Evolutionary conservation across 2,329 filamentous ascomycete genomes (phyloP).

Genomic region (Monosporascus ibericus): DNA sequence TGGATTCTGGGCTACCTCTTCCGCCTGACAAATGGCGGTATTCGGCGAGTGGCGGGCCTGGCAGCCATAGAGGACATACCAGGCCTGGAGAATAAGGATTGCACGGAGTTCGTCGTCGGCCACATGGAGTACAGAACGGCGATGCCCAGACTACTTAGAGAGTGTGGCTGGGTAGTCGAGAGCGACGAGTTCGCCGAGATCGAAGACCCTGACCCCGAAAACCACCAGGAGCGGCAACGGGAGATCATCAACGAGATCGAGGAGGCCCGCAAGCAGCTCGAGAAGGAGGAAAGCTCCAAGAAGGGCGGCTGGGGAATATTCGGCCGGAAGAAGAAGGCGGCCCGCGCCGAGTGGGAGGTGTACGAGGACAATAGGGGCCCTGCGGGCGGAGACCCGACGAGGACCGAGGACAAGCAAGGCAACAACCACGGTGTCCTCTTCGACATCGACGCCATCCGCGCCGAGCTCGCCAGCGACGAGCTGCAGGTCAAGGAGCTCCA

Average conservation of each 20-base stretch:
- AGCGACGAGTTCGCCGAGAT: conserved; percentile 95
- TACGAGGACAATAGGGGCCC: conserved; percentile 59
- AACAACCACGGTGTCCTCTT: conserved; percentile 70
- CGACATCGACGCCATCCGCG: conserved; percentile 88
- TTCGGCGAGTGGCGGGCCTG: conserved; percentile 81
- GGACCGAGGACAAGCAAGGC: conserved; percentile 41
- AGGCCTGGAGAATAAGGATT: conserved; percentile 82
- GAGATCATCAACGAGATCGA: conserved; percentile 97
- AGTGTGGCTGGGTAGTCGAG: conserved; percentile 86
- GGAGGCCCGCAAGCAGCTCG: conserved; percentile 80
- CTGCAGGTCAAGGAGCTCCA: conserved; percentile 72
- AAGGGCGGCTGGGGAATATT: conserved; percentile 61
- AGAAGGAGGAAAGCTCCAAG: conserved; percentile 67
- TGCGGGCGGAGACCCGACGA: conserved; percentile 14
- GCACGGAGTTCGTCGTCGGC: conserved; percentile 77
- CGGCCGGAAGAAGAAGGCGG: conserved; percentile 69
- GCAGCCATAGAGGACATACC: conserved; percentile 69
- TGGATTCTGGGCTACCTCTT: conserved; percentile 98
- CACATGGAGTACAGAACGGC: conserved; percentile 96
- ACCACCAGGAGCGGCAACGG: conserved; percentile 78
- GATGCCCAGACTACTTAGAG: conserved; percentile 81
- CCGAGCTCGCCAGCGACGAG: conserved; percentile 69
- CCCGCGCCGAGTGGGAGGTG: conserved; percentile 90
- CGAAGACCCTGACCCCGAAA: conserved; percentile 93
- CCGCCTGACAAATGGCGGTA: conserved; percentile 86